Evolutionary conservation across 176 grass and related monocot species (phyloP), one percentile per base, ranked within the genome.

Genomic region (Zizania latifolia): DNA sequence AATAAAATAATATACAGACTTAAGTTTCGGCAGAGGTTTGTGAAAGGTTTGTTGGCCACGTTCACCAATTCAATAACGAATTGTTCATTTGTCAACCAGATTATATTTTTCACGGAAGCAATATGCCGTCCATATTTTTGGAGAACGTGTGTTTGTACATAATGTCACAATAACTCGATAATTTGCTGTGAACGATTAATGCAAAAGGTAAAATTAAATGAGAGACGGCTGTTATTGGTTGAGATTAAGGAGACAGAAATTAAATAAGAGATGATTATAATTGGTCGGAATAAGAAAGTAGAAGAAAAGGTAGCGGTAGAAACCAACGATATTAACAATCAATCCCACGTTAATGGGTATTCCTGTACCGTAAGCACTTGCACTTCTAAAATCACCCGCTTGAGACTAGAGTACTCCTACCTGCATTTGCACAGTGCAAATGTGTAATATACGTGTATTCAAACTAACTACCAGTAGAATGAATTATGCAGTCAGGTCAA

Each of bases 11-110:
- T 28, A n/a, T 19, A 28, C 9, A 40, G 40, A 59, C 57, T n/a
- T 24, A 10, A 41, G 38, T 38, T 61, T 41, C 17, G 5, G 10
- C 2, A 24, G 24, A 35, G 40, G 10, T 27, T 13, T 27, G 21
- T 30, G 46, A 40, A 39, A 26, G 23, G 58, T 51, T 69, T 48
- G 79, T 57, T 82, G 73, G 66, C 79, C 85, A 82, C 75, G 74
- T 87, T 87, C 39, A 50, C 6, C 6, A n/a, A 21, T 78, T 31
- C 74, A 24, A 78, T 36, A 33, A 77, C 66, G 51, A 45, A 38
- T 36, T 15, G 16, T n/a, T 3, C 16, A 58, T 2, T 32, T 32
- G 58, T 72, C 65, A 70, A 82, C 55, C 32, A 34, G 55, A 55
- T 63, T 55, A 10, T 56, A 55, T 55, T 64, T 71, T 67, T 6